phyloP scores from a whole-genome alignment of 108 stramenopile genomes.

The Parmales sp. region DNA sequence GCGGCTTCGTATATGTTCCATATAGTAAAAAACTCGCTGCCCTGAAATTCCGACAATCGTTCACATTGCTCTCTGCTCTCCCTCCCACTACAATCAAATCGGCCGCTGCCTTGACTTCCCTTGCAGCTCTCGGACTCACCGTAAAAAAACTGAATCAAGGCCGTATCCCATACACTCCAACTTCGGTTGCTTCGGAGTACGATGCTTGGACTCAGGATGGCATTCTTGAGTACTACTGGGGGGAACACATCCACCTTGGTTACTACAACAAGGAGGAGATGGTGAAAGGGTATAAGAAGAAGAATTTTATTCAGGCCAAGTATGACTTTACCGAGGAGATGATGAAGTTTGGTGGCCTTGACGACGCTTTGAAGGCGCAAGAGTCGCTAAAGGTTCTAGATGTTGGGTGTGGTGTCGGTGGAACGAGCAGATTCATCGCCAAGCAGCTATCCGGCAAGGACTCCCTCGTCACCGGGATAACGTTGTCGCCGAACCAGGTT shows the following conservation, averaged over 20 bases:
- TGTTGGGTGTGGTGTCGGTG: conserved; percentile 95
- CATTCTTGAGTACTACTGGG: conserved; percentile 97
- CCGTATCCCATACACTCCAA: no score
- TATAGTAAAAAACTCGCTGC: no score
- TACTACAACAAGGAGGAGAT: conserved; percentile 70
- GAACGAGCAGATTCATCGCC: conserved; percentile 83
- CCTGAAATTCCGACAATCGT: no score
- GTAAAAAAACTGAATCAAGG: no score
- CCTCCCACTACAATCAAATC: no score
- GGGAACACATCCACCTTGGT: conserved; percentile 95
- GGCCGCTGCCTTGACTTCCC: no score
- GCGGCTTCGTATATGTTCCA: no score
- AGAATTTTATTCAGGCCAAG: conserved; percentile 84
- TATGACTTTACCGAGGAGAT: conserved; percentile 94
- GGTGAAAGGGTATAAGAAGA: conserved; percentile 58
- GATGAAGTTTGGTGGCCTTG: conserved; percentile 82
- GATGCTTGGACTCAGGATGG: conserved; percentile 87
- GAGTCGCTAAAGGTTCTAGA: conserved; percentile 59
- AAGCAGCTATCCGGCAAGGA: conserved; percentile 64
- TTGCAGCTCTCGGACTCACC: no score
- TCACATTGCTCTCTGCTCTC: no score
- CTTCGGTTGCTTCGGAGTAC: conserved; percentile 73
- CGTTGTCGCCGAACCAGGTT: conserved; percentile 81
- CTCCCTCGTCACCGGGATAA: conserved; percentile 80
- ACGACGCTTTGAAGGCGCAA: conserved; percentile 13